A percentile compares a stretch with the other conserved stretches of the same genome.
phyloP scores from a whole-genome alignment of 441 rosid species.

The Raphanus hybrid region DNA sequence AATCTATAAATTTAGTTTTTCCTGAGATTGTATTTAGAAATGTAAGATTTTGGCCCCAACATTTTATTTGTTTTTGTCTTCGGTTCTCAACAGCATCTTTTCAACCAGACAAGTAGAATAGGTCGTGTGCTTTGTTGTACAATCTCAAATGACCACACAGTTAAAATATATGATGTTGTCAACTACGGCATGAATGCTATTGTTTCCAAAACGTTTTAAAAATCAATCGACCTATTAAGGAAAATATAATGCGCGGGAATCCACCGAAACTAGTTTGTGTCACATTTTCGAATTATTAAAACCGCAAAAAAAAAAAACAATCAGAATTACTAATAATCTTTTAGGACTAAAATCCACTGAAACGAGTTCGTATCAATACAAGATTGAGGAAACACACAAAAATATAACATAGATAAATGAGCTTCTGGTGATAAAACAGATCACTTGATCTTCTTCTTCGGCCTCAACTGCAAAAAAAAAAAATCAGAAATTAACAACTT shows the following conservation, averaged over 20 bases:
- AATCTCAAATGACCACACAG: background rate
- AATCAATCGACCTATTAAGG: background rate
- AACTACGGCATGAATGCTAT: background rate
- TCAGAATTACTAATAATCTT: conserved; percentile 9
- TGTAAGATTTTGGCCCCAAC: no score
- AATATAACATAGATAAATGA: background rate
- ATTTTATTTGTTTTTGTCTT: no score
- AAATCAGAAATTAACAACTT: background rate
- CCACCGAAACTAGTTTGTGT: background rate
- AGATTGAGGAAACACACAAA: background rate
- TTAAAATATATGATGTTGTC: background rate
- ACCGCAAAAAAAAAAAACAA: background rate
- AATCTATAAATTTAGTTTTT: background rate
- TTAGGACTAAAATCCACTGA: background rate
- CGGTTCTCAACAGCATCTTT: background rate
- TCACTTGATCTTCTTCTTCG: conserved; percentile 86
- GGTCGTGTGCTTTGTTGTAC: background rate
- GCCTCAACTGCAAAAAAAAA: conserved; percentile 61
- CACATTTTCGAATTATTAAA: background rate
- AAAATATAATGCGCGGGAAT: background rate
- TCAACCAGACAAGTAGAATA: background rate
- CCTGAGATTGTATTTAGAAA: background rate
- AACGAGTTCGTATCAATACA: conserved; percentile 7
- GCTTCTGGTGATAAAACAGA: conserved; percentile 9
- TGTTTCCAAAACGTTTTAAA: background rate